These are phyloP conservation scores for Ajuga reptans DNA, from an alignment of 305 asterid species.

Conservation along the genomic window DNA sequence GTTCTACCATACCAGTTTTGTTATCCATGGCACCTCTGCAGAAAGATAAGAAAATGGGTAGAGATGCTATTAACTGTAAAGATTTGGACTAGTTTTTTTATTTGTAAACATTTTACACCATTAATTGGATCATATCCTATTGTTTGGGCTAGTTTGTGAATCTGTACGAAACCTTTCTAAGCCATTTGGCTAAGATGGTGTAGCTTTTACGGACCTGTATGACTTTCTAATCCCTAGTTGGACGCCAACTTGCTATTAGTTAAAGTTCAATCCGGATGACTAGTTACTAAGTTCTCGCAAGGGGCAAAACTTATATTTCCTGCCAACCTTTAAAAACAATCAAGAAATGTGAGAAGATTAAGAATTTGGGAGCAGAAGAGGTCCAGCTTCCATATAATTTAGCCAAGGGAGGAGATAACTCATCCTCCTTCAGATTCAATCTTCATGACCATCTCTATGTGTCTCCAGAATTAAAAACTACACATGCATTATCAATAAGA, in stretches of 20 bases:
- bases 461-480: not conserved
- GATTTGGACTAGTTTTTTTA: too few species aligned
- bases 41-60: too few species aligned
- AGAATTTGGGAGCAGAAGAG: not conserved
- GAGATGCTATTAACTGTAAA: too few species aligned
- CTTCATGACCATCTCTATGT: too few species aligned
- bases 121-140: too few species aligned
- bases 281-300: not conserved
- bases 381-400: not conserved
- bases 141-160: too few species aligned
- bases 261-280: not conserved
- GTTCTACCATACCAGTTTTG: too few species aligned
- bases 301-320: not conserved
- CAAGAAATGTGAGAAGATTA: not conserved
- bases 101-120: too few species aligned
- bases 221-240: too few species aligned
- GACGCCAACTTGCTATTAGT: too few species aligned
- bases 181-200: conserved; percentile 94
- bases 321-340: not conserved
- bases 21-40: too few species aligned
- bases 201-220: conserved; percentile 14
- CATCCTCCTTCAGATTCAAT: not conserved
- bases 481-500: not conserved
- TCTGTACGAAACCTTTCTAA: conserved; percentile 34
- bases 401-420: not conserved